These are phyloP conservation scores for Wickerhamomyces strasburgensis DNA, from an alignment of 805 yeast genomes.

Conservation along the genomic window DNA sequence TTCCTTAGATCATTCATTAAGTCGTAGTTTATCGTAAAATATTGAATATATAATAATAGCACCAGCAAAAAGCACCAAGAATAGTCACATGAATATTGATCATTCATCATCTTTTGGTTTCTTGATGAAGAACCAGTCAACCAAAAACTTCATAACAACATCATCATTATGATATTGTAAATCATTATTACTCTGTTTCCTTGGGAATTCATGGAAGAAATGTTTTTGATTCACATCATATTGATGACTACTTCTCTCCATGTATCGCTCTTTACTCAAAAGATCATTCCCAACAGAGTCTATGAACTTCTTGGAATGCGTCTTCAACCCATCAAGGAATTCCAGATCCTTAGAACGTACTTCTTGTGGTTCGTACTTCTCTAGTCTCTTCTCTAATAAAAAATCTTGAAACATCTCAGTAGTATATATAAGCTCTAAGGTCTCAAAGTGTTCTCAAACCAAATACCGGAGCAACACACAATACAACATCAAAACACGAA, in stretches of 20 bases:
- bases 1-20: no score
- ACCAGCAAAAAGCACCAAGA: no score
- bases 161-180: conserved; percentile 26
- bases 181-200: conserved; percentile 25
- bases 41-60: no score
- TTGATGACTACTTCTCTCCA: conserved; percentile 13
- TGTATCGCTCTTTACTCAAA: conserved; percentile 9
- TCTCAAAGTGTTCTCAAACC: not conserved
- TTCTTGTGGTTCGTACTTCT: conserved; percentile 9
- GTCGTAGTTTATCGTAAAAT: no score
- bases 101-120: conserved; percentile 8
- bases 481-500: not conserved
- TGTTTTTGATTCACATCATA: conserved; percentile 15
- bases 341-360: not conserved
- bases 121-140: conserved; percentile 21
- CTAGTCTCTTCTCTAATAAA: conserved; percentile 17
- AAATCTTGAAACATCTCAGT: conserved; percentile 20
- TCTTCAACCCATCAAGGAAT: not conserved
- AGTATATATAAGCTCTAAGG: not conserved
- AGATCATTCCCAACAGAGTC: conserved; percentile 1
- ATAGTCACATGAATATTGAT: no score
- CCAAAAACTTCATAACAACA: conserved; percentile 22
- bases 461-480: not conserved
- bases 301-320: not conserved
- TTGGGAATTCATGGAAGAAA: conserved; percentile 26